These are phyloP conservation scores for Oryza glaberrima DNA, from an alignment of 176 grass and related monocot genomes.

Conservation along the genomic window DNA sequence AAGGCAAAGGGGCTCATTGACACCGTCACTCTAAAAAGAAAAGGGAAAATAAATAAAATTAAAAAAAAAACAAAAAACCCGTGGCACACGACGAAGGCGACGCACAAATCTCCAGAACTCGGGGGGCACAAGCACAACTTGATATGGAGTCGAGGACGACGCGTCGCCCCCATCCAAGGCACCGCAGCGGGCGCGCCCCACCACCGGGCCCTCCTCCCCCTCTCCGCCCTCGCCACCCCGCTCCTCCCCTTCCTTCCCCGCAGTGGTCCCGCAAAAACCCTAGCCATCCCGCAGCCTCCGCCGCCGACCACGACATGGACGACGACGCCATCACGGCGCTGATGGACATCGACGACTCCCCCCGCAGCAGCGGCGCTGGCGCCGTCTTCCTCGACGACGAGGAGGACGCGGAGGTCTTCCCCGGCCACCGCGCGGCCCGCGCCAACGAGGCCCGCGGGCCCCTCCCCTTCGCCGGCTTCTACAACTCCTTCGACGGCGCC, in stretches of 20 bases:
- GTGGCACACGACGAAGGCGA: background rate
- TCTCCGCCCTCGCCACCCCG: background rate
- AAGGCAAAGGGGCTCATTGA: too few species aligned
- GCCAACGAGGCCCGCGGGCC: slow-evolving; percentile 13
- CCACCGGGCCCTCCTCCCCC: background rate
- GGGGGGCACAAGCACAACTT: too few species aligned
- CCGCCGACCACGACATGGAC: slow-evolving; percentile 31
- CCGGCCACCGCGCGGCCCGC: slow-evolving; percentile 18
- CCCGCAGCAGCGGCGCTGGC: slow-evolving; percentile 19
- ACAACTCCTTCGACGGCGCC: slow-evolving; percentile 61
- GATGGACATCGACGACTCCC: slow-evolving; percentile 66
- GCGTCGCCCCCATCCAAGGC: background rate
- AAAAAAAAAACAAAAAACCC: background rate
- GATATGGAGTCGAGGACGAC: background rate
- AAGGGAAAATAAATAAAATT: background rate
- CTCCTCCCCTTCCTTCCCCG: background rate
- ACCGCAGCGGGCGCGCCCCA: slow-evolving; percentile 39
- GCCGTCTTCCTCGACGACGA: slow-evolving; percentile 50
- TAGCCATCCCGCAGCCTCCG: background rate
- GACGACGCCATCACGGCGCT: slow-evolving; percentile 56
- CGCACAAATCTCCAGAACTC: slow-evolving; percentile 41
- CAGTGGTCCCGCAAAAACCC: slow-evolving; percentile 33
- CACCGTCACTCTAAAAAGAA: background rate
- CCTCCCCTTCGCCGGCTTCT: slow-evolving; percentile 46
- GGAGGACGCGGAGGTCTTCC: slow-evolving; percentile 43